A percentile compares a stretch with the other conserved stretches of the same genome.
phyloP scores from a whole-genome alignment of 768 basidiomycete genomes.

The Leccinum aurantiacum region DNA sequence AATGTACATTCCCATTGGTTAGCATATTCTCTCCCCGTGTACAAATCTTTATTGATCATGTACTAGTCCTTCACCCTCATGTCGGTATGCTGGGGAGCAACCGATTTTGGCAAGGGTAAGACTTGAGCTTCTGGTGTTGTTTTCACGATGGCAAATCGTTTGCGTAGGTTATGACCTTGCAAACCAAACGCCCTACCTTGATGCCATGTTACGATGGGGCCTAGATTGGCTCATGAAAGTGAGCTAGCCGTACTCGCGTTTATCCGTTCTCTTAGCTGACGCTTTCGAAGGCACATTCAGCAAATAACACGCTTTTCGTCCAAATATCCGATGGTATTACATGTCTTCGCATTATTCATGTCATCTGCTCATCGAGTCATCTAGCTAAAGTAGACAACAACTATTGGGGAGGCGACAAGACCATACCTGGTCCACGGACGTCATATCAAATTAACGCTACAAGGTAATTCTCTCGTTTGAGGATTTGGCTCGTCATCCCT shows the following conservation, averaged over 20 bases:
- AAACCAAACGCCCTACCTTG: slow-evolving; percentile 90
- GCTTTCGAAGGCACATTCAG: slow-evolving; percentile 69
- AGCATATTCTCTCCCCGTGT: slow-evolving; percentile 17
- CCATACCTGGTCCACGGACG: slow-evolving; percentile 72
- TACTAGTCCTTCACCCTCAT: slow-evolving; percentile 74
- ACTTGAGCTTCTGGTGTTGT: background rate
- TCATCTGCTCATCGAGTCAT: slow-evolving; percentile 3
- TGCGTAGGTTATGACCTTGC: slow-evolving; percentile 72
- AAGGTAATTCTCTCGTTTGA: slow-evolving; percentile 30
- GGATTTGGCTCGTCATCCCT: background rate
- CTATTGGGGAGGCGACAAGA: slow-evolving; percentile 89
- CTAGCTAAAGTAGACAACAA: slow-evolving; percentile 62
- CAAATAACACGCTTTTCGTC: slow-evolving; percentile 69
- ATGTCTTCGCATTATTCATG: background rate
- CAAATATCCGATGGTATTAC: slow-evolving; percentile 66
- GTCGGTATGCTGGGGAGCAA: slow-evolving; percentile 89
- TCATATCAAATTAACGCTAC: slow-evolving; percentile 78
- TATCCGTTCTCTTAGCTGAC: background rate
- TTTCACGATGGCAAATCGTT: background rate
- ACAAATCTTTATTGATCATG: background rate
- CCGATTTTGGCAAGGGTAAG: slow-evolving; percentile 76
- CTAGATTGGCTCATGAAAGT: slow-evolving; percentile 92
- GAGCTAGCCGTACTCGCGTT: slow-evolving; percentile 11
- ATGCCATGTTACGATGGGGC: slow-evolving; percentile 87
- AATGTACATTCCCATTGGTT: slow-evolving; percentile 83